Conservation (phyloP, 2,329 filamentous ascomycete genomes). For the Neurospora sp. region DNA sequence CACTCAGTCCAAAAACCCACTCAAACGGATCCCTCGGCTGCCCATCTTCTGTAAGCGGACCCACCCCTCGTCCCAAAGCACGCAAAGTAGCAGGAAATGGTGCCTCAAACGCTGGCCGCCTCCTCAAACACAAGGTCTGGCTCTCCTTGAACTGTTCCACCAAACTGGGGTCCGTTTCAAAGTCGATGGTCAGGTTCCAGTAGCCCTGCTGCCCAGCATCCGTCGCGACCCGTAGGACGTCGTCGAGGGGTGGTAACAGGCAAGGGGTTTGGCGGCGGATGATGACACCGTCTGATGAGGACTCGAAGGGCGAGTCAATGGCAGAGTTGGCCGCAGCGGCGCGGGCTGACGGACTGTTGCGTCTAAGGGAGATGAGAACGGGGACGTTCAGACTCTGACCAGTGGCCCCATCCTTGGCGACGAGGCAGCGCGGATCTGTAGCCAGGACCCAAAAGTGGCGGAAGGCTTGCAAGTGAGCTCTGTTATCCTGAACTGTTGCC, state of each 20-base stretch:
- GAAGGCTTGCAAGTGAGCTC: constrained; percentile 90
- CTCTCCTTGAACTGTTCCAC: constrained; percentile 54
- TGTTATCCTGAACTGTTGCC: constrained; percentile 81
- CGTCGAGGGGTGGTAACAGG: constrained; percentile 54
- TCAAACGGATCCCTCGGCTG: constrained; percentile 45
- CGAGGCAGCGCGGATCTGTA: constrained; percentile 77
- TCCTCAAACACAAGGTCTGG: constrained; percentile 66
- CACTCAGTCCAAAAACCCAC: constrained; percentile 62
- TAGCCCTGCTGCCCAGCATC: constrained; percentile 55
- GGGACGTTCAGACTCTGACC: constrained; percentile 68
- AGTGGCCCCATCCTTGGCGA: constrained; percentile 79
- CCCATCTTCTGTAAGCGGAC: constrained; percentile 18
- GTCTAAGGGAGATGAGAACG: constrained; percentile 53
- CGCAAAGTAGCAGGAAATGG: constrained; percentile 66
- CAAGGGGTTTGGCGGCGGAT: constrained; percentile 44
- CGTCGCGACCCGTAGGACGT: constrained; percentile 49
- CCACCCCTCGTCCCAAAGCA: constrained; percentile 46
- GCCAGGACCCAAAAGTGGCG: constrained; percentile 96
- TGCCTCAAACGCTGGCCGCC: constrained; percentile 57
- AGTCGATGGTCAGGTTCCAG: constrained; percentile 76
- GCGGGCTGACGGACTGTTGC: constrained; percentile 25
- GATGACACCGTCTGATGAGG: constrained; percentile 21
- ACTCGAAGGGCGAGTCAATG: constrained; percentile 19
- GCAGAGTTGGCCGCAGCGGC: constrained; percentile 29
- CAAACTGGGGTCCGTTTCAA: constrained; percentile 53